These are phyloP conservation scores for Jacaranda copaia DNA, from an alignment of 257 asterid species.

Conservation along the genomic window DNA sequence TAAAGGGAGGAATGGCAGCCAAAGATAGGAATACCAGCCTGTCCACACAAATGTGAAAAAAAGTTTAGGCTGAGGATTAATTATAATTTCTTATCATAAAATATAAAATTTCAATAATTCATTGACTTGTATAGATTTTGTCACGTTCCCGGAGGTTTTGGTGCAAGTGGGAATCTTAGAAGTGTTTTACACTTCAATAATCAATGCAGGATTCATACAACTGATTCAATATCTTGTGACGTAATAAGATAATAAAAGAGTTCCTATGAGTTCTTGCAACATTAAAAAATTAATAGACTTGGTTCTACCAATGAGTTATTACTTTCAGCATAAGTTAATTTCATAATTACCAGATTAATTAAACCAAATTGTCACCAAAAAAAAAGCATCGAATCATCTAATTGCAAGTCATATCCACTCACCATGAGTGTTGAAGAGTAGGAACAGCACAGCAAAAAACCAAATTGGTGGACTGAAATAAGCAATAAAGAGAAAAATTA, in stretches of 20 bases:
- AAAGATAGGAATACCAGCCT: slow-evolving; percentile 89
- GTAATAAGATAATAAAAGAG: background rate
- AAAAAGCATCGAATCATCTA: background rate
- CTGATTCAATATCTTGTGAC: background rate
- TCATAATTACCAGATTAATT: background rate
- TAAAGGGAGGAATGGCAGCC: slow-evolving; percentile 94
- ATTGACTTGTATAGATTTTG: slow-evolving; percentile 1
- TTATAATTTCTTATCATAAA: background rate
- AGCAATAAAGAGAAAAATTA: background rate
- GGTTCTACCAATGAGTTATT: too few relatives aligned
- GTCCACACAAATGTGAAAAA: slow-evolving; percentile 34
- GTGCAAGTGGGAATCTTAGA: background rate
- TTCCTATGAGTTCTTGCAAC: too few relatives aligned
- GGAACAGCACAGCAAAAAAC: slow-evolving; percentile 78
- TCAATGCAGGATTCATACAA: background rate
- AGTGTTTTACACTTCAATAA: background rate
- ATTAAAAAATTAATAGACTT: too few relatives aligned
- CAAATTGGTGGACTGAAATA: slow-evolving; percentile 84
- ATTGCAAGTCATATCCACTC: slow-evolving; percentile 22
- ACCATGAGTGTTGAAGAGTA: slow-evolving; percentile 94
- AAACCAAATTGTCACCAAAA: background rate
- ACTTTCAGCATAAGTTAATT: too few relatives aligned
- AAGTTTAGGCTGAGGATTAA: background rate
- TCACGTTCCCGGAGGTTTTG: background rate
- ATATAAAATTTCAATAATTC: background rate